These are phyloP conservation scores for Nymphaea thermarum DNA, from an alignment of 164 flowering plant genomes.

Conservation along the genomic window DNA sequence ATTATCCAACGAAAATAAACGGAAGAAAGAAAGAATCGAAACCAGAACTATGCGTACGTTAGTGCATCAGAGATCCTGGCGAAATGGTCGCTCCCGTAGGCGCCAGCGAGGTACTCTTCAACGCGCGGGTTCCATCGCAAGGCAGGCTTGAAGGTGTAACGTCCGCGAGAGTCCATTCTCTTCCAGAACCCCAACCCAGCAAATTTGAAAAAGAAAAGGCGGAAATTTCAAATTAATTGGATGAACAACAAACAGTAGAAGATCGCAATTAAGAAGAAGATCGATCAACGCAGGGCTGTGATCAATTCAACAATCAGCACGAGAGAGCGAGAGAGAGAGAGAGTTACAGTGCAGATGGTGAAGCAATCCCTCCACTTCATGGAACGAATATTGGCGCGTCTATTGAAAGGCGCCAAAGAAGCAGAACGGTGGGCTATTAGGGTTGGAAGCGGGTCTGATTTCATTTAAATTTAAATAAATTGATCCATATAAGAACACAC, in stretches of 20 bases:
- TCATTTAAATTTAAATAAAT: too few species aligned
- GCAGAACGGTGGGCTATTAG: too few species aligned
- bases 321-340: neutral
- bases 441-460: too few species aligned
- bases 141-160: conserved; percentile 56
- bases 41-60: conserved; percentile 26
- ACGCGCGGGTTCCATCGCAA: conserved; percentile 68
- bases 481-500: too few species aligned
- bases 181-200: too few species aligned
- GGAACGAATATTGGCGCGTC: neutral
- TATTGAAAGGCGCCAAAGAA: too few species aligned
- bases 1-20: neutral
- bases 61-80: conserved; percentile 60
- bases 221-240: neutral
- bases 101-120: conserved; percentile 60
- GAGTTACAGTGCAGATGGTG: neutral
- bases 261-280: neutral
- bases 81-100: conserved; percentile 71
- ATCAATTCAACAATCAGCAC: neutral
- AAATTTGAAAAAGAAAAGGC: conserved; percentile 5
- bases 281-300: neutral
- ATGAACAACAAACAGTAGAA: neutral
- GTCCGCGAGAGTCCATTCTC: conserved; percentile 43
- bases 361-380: neutral
- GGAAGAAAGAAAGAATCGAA: neutral